Conservation (phyloP, 352 stramenopile genomes). For the Globisporangium carolinianum region DNA sequence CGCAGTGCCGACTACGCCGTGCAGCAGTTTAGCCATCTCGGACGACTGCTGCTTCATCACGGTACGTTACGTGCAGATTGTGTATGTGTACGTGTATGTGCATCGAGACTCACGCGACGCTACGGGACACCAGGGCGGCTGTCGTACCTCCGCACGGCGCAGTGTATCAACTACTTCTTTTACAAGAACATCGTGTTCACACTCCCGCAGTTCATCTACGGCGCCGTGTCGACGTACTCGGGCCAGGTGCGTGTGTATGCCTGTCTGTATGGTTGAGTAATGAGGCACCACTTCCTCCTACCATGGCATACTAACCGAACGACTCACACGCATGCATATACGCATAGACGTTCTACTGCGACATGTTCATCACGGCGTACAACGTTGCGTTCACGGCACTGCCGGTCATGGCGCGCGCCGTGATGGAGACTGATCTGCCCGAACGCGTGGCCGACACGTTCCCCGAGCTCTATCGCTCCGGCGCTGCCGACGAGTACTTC, state of each 20-base stretch:
- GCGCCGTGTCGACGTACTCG: slow-evolving; percentile 84
- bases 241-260: slow-evolving; percentile 34
- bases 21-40: slow-evolving; percentile 78
- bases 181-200: slow-evolving; percentile 98
- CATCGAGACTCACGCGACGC: background rate
- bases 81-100: background rate
- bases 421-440: slow-evolving; percentile 76
- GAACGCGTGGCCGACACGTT: slow-evolving; percentile 60
- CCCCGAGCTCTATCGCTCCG: slow-evolving; percentile 64
- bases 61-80: slow-evolving; percentile 17
- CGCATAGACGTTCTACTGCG: slow-evolving; percentile 64
- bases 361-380: slow-evolving; percentile 88
- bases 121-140: slow-evolving; percentile 67
- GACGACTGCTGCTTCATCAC: slow-evolving; percentile 64
- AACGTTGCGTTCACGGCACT: slow-evolving; percentile 92
- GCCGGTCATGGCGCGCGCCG: slow-evolving; percentile 76
- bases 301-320: too few species aligned
- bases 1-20: slow-evolving; percentile 76
- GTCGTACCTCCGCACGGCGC: slow-evolving; percentile 94
- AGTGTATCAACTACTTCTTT: slow-evolving; percentile 97
- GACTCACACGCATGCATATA: background rate
- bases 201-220: slow-evolving; percentile 84
- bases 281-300: background rate
- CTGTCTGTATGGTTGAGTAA: background rate
- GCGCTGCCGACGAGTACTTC: slow-evolving; percentile 54